Evolutionary conservation across 1,139 yeast species (phyloP).

Genomic region (Taphrina wiesneri): DNA sequence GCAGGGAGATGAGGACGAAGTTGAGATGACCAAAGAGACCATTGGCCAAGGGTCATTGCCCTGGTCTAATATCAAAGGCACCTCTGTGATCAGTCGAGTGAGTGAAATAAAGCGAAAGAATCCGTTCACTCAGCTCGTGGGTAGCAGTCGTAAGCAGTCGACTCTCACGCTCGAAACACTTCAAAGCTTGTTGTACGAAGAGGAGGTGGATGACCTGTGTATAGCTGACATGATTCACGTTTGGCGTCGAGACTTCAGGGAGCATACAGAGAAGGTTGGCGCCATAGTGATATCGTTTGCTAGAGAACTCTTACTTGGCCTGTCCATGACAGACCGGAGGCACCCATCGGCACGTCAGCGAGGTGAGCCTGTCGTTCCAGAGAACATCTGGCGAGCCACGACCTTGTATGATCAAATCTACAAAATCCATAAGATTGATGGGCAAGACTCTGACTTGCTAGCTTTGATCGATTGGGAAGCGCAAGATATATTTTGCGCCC

Average conservation of each 20-base stretch:
- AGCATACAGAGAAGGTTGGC: not conserved
- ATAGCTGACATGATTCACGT: slow-evolving; percentile 2
- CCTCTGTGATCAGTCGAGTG: not conserved
- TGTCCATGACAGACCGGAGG: not conserved
- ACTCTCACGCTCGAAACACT: not conserved
- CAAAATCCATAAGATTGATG: slow-evolving; percentile 1
- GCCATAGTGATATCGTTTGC: not conserved
- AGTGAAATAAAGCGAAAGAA: not conserved
- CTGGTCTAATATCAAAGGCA: not conserved
- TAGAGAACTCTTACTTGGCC: not conserved
- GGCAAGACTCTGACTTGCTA: slow-evolving; percentile 1
- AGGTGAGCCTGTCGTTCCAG: not conserved
- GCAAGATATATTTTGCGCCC: not conserved
- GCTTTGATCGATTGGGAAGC: not conserved
- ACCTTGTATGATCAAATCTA: slow-evolving; percentile 2
- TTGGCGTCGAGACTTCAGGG: slow-evolving; percentile 4
- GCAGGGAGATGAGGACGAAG: not conserved
- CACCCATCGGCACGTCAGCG: not conserved
- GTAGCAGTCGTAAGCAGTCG: not conserved
- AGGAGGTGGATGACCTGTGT: slow-evolving; percentile 2
- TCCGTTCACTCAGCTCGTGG: not conserved
- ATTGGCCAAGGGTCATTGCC: not conserved
- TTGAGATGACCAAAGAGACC: not conserved
- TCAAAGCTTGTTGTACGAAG: not conserved
- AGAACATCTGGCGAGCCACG: slow-evolving; percentile 11